Base-by-base conservation (phyloP, 768 basidiomycete genomes). In the Suillus paluster region DNA sequence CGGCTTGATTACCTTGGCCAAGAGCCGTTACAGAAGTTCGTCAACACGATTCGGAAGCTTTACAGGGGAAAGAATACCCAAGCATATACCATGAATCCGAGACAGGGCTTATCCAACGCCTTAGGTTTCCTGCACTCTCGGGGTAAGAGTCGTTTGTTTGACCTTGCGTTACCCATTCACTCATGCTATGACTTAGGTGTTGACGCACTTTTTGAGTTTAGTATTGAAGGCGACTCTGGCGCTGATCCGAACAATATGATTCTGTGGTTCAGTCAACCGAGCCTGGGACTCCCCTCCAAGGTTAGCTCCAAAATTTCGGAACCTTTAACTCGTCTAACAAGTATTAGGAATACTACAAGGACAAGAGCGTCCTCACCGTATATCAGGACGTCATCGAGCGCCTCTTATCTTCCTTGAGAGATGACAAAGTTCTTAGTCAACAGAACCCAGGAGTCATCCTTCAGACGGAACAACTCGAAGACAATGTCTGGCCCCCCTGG, bases 141-240 rank as follows among this genome's bases (percentile, higher is more conserved):
- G 78, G 94, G 95, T 90, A 65, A 66, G 81, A 41, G 8, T 55
- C 42, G 9, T 63, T 58, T 54, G 45, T 61, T 8, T 12, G 30
- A 39, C n/a, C 57, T 49, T 52, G 36, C 55, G 14, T 58, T 55
- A 9, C 46, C 6, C 42, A 21, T 53, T 39, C 9, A 23, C n/a
- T 63, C 38, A 66, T 59, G 5, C 15, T 59, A 1, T 50, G 23
- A 48, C 38, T 44, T 64, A 96, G 95, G 88, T 48, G 84, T 97
- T 62, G 84, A 84, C 21, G 90, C 86, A 2, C 75, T 98, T 14
- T 92, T 98, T 68, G 79, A 82, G n/a, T 90, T 95, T 66, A 80
- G 79, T n/a, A 83, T 96, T 61, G 94, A 97, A 62, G 95, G 96
- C 34, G 96, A 98, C 72, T 84, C 87, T 25, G 94, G 89, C 9